phyloP scores from a whole-genome alignment of 2,329 filamentous ascomycete genomes.

The Aureobasidium musti region DNA sequence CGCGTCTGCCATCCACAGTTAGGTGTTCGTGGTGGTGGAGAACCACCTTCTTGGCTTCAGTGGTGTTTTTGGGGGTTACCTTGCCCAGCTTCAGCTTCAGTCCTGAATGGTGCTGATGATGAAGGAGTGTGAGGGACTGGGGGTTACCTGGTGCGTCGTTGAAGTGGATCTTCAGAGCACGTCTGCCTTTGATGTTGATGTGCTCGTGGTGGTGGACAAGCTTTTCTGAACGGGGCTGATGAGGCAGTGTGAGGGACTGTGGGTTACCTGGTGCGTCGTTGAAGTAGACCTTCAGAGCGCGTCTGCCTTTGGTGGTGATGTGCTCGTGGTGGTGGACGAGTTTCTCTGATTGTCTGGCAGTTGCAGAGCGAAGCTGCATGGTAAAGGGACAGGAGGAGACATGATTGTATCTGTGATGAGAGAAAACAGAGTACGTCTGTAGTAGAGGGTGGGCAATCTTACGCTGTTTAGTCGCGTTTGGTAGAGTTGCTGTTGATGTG shows the following conservation, averaged over 20 bases:
- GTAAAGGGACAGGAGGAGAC: not conserved
- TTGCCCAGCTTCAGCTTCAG: not conserved
- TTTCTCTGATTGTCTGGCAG: not conserved
- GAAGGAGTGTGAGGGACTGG: not conserved
- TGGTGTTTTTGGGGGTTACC: not conserved
- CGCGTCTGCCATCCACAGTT: not conserved
- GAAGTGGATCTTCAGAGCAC: not conserved
- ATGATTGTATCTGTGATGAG: not conserved
- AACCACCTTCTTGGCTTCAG: not conserved
- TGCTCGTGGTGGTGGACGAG: not conserved
- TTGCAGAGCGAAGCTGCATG: conserved; percentile 3
- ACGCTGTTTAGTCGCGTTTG: not conserved
- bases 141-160: not conserved
- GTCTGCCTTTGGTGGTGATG: not conserved
- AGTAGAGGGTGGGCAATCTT: not conserved
- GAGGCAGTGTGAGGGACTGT: not conserved
- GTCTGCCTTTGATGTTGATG: not conserved
- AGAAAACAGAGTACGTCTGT: not conserved
- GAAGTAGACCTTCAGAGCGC: not conserved
- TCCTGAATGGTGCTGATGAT: not conserved
- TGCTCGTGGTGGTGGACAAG: not conserved
- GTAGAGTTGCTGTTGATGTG: not conserved
- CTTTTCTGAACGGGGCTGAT: not conserved
- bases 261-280: not conserved
- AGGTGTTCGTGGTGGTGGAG: not conserved